These are phyloP conservation scores for Sistotremastrum niveocremeum DNA, from an alignment of 768 basidiomycete species.

Conservation along the genomic window DNA sequence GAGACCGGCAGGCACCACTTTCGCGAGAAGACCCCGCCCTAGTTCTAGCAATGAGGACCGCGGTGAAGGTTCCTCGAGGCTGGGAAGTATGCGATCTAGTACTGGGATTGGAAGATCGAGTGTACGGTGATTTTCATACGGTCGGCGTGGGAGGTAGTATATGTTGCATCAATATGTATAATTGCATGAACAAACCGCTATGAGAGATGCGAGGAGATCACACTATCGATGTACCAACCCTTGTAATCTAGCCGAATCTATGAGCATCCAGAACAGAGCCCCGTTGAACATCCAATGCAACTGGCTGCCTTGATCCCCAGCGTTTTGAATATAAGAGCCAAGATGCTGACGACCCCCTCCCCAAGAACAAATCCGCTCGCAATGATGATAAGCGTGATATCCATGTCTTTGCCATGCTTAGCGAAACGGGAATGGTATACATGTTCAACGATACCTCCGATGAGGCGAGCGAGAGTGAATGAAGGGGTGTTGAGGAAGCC, in stretches of 20 bases:
- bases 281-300: conserved; percentile 79
- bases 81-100: conserved; percentile 62
- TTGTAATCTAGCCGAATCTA: background rate
- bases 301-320: conserved; percentile 62
- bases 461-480: conserved; percentile 81
- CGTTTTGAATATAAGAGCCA: conserved; percentile 61
- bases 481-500: conserved; percentile 94
- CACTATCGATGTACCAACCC: too few relatives aligned
- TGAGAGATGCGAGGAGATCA: too few relatives aligned
- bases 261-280: conserved; percentile 55
- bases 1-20: conserved; percentile 32
- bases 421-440: conserved; percentile 39
- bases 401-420: conserved; percentile 29
- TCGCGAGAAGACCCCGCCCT: conserved; percentile 1
- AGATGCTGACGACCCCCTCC: conserved; percentile 80
- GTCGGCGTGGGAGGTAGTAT: too few relatives aligned
- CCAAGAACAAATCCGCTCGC: conserved; percentile 95
- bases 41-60: conserved; percentile 30
- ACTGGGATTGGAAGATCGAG: conserved; percentile 72
- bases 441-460: conserved; percentile 77
- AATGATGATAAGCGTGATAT: conserved; percentile 70
- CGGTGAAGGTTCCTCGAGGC: conserved; percentile 53
- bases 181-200: too few relatives aligned
- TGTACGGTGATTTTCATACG: conserved; percentile 31
- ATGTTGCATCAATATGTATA: too few relatives aligned